Evolutionary conservation across 2,329 filamentous ascomycete genomes (phyloP), one percentile per base, ranked within the genome.

Genomic region (Periconia sp.): DNA sequence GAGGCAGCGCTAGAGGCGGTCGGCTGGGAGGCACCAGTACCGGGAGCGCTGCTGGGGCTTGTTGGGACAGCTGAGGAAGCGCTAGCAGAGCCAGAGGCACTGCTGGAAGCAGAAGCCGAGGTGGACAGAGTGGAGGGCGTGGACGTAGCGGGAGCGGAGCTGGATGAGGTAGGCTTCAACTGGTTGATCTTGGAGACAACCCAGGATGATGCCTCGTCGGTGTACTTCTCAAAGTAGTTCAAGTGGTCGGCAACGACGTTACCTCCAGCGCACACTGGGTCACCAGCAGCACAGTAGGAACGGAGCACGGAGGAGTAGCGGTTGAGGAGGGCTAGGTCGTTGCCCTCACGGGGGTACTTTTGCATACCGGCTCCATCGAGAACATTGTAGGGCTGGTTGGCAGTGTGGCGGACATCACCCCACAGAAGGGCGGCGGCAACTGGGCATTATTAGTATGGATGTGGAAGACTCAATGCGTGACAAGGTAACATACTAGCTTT

Each of bases 251-350:
- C 77, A 31, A 79, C 75, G 57, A 86, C 76, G 62, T 77, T 82
- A 47, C 85, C 85, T 44, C 81, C 82, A 69, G 83, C 87, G 76
- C 85, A 87, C 70, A 84, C 86, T 0, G 84, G 84, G 58, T 87
- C 85, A 6, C 80, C 64, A 14, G 78, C 74, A 59, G 86, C 83
- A 65, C 85, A 87, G 76, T 86, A 87, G 11, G 82, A 83, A 71
- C 85, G 75, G 57, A 87, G 82, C 60, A 81, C 82, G 9, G 65
- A 61, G 18, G 81, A 77, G 56, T 60, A 64, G 49, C 54, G 54
- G 51, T 64, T 63, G 14, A 65, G 52, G 55, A 52, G 56, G 47
- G 50, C 54, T 48, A 65, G 59, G 45, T 54, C 56, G 45, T 31
- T 46, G 45, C 49, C 54, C 44, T 33, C 10, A 54, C 62, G 62